These are phyloP conservation scores for Sclerotinia spermophila DNA, from an alignment of 2,329 filamentous ascomycete genomes.

Conservation along the genomic window DNA sequence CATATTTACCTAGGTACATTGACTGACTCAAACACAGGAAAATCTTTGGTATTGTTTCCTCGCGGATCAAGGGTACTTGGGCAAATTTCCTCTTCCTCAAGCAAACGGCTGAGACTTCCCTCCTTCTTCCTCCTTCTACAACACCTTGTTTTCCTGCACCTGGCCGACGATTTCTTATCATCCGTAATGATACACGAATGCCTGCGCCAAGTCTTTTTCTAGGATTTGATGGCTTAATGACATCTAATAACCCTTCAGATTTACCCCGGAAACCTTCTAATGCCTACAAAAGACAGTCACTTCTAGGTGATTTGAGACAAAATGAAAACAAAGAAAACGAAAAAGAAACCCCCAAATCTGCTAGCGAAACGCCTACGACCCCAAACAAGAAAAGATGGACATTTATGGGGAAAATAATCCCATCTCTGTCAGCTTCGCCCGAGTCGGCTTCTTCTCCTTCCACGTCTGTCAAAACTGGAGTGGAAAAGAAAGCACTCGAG, in stretches of 20 bases:
- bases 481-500: constrained; percentile 47
- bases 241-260: constrained; percentile 18
- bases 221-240: constrained; percentile 57
- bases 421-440: constrained; percentile 38
- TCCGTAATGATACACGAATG: constrained; percentile 57
- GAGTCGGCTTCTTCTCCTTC: constrained; percentile 18
- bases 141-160: constrained; percentile 67
- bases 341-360: constrained; percentile 23
- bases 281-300: constrained; percentile 33
- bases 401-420: constrained; percentile 60
- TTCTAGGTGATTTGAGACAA: constrained; percentile 23
- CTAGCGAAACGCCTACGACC: constrained; percentile 23
- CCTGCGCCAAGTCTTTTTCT: constrained; percentile 46
- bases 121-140: constrained; percentile 53
- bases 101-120: constrained; percentile 50
- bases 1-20: neutral
- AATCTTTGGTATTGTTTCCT: constrained; percentile 55
- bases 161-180: constrained; percentile 63
- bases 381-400: constrained; percentile 57
- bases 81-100: constrained; percentile 59
- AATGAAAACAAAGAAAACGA: constrained; percentile 21
- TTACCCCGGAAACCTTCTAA: constrained; percentile 22
- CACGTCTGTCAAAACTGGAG: constrained; percentile 7
- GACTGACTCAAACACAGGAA: constrained; percentile 42
- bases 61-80: constrained; percentile 58